Base-by-base conservation (phyloP, 495 filamentous ascomycete genomes). In the Trichoderma erinaceum region DNA sequence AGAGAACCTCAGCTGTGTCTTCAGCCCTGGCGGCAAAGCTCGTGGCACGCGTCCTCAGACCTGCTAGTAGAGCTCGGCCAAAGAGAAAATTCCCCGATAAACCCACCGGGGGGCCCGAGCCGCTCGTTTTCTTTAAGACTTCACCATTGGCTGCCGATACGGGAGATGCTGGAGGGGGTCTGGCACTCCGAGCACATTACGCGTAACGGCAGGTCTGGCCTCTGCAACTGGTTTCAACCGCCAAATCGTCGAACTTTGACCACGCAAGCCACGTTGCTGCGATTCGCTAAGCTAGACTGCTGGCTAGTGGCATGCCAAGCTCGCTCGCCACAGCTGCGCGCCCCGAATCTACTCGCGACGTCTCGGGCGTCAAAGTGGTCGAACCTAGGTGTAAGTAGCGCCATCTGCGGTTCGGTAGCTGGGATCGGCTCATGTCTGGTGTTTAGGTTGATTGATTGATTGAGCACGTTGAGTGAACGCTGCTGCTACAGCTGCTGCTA, bases 381-480 rank as follows among this genome's bases (percentile, higher is more conserved):
- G 27, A 61, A n/a, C 2, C 27, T 25, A 38, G 5, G 35, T 38
- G 35, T 23, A 61, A 11, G 25, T 32, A 61, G 56, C 56, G 56
- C 56, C 56, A 61, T 32, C 56, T 61, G 25, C 56, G 23, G 12
- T 23, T 61, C 56, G 56, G 56, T 61, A 61, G 56, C 56, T 61
- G 23, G 15, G 27, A 61, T 61, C 56, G 56, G 56, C 56, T 61
- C n/a, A 12, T 61, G 25, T 32, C 29, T 29, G 29, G 29, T 29
- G 29, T 29, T 29, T 29, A 29, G 29, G 10, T 18, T 29, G 16
- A 13, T 6, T 7, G 56, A 38, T n/a, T n/a, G 27, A 32, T 6
- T 7, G 56, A 38, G 35, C 35, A 38, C 56, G 29, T 4, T 29
- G 29, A 61, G 18, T 29, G 50, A 13, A 8, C n/a, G 18, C 50